Percentiles rank a stretch among this genome's conserved stretches.
Evolutionary conservation across 2,329 filamentous ascomycete species (phyloP).

Genomic region (Ophiosphaerella korrae): DNA sequence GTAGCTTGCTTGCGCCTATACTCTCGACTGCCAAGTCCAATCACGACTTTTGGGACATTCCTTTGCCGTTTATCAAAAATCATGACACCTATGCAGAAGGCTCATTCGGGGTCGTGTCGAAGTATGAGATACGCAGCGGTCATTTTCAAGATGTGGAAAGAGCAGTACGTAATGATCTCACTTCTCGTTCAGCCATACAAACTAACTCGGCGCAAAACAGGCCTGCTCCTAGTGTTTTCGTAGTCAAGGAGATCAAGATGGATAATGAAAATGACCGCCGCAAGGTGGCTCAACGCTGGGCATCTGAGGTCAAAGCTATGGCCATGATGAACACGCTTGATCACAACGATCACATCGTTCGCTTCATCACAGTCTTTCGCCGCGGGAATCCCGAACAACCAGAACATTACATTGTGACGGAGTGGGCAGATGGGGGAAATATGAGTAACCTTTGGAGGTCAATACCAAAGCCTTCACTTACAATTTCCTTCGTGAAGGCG

Average conservation of each 20-base stretch:
- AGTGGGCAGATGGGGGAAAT: slow-evolving; percentile 32
- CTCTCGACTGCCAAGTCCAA: neutral
- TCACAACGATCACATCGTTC: slow-evolving; percentile 20
- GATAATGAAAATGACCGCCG: too few species aligned
- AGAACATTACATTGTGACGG: slow-evolving; percentile 21
- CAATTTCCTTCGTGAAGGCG: neutral
- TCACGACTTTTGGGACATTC: neutral
- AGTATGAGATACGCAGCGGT: neutral
- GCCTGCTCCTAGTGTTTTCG: too few species aligned
- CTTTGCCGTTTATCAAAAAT: neutral
- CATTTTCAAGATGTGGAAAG: neutral
- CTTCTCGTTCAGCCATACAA: too few species aligned
- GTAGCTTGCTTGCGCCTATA: neutral
- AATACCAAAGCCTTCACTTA: slow-evolving; percentile 8
- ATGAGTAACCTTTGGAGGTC: slow-evolving; percentile 20
- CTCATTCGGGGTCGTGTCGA: neutral
- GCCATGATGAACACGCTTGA: slow-evolving; percentile 19
- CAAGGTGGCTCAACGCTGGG: slow-evolving; percentile 12
- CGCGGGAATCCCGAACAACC: neutral
- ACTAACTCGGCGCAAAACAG: too few species aligned
- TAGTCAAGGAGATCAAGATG: too few species aligned
- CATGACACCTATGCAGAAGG: neutral
- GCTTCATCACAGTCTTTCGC: slow-evolving; percentile 20
- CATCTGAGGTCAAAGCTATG: slow-evolving; percentile 14
- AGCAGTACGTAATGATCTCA: neutral